phyloP scores from a whole-genome alignment of 495 filamentous ascomycete genomes.

The Penicillium odoratum region DNA sequence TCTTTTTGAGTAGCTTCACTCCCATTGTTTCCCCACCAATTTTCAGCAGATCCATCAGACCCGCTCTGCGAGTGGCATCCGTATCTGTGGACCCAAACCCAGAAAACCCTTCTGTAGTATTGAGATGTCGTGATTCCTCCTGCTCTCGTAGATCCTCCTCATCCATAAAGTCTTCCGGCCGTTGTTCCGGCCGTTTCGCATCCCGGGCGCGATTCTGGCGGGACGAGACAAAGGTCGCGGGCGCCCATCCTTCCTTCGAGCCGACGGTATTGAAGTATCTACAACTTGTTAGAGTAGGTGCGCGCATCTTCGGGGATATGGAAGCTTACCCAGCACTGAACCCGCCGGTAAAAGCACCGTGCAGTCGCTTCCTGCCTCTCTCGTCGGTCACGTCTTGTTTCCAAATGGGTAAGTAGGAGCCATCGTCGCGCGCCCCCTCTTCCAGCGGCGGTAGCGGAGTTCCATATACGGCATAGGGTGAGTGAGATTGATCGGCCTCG shows the following conservation, averaged over 20 bases:
- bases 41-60: constrained; percentile 75
- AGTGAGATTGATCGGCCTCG: constrained; percentile 73
- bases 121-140: constrained; percentile 70
- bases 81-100: constrained; percentile 71
- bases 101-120: constrained; percentile 70
- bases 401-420: constrained; percentile 91
- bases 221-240: constrained; percentile 87
- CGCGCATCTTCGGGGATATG: background rate
- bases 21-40: constrained; percentile 84
- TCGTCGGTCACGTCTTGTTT: constrained; percentile 97
- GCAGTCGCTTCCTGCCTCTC: constrained; percentile 83
- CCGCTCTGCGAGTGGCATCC: constrained; percentile 52
- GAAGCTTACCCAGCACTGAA: constrained; percentile 85
- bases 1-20: constrained; percentile 79
- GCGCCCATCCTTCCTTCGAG: constrained; percentile 97
- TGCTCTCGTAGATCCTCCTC: constrained; percentile 92
- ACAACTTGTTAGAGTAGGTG: constrained; percentile 12
- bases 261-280: constrained; percentile 98
- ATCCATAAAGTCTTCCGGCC: constrained; percentile 95
- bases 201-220: constrained; percentile 76
- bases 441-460: constrained; percentile 84
- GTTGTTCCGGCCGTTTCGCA: constrained; percentile 56
- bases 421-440: constrained; percentile 79
- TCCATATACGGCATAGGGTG: constrained; percentile 80
- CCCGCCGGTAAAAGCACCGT: constrained; percentile 95